These are phyloP conservation scores for Citrullus colocynthis DNA, from an alignment of 306 rosid genomes.

Conservation along the genomic window DNA sequence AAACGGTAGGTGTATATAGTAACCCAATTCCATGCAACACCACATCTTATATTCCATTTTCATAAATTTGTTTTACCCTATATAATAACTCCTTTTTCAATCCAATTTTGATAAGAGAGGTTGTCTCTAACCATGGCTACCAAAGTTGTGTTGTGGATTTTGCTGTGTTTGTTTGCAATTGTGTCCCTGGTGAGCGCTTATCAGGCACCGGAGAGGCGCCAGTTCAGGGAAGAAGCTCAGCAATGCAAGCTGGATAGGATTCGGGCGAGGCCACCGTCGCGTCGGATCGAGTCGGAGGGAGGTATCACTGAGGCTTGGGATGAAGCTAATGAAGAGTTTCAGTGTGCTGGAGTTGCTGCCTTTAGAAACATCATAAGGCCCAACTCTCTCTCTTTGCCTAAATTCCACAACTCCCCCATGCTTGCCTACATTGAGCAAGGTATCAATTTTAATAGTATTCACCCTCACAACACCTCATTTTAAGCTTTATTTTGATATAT, in stretches of 20 bases:
- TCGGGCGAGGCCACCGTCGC: background rate
- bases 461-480: background rate
- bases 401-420: constrained; percentile 3
- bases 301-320: constrained; percentile 12
- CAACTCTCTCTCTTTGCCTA: constrained; percentile 9
- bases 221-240: constrained; percentile 2
- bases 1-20: background rate
- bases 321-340: constrained; percentile 2
- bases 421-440: constrained; percentile 16
- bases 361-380: background rate
- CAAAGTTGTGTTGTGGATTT: background rate
- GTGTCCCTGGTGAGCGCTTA: background rate
- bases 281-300: constrained; percentile 8
- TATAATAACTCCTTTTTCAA: background rate
- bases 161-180: background rate
- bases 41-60: background rate
- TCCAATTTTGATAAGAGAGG: background rate
- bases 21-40: background rate
- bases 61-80: background rate
- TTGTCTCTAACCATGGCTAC: constrained; percentile 4
- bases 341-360: constrained; percentile 16
- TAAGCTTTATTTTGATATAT: too few relatives aligned
- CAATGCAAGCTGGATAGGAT: constrained; percentile 11
- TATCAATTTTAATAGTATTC: background rate
- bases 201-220: background rate